Base-by-base conservation (phyloP, 148 eudicot genomes). In the Beta vulgaris region DNA sequence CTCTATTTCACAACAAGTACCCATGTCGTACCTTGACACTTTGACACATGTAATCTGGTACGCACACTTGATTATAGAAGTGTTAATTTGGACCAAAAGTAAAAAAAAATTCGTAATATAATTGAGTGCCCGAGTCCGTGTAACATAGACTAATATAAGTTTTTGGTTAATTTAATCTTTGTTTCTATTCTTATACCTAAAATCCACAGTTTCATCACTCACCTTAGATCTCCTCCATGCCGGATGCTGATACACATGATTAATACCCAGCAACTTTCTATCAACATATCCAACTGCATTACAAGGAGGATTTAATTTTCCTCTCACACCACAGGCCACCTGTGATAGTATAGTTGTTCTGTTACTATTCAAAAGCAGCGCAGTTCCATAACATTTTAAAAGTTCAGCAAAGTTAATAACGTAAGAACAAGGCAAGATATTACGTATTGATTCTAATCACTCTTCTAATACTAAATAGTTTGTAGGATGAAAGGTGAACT, bases 171-270 rank as follows among this genome's bases (percentile, higher is more conserved):
- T 59, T 2, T 29, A 59, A 26, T n/a, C 12, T 23, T 49, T 42
- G 25, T 39, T 36, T 74, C 39, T 2, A 29, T 65, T 51, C 34
- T 51, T 53, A 29, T 15, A 3, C 29, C n/a, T 34, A 11, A 28
- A 31, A n/a, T 25, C 12, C 37, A 28, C 6, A 14, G 57, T 23
- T 42, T 44, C 53, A 48, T 48, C 60, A 74, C 61, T 46, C 78
- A 84, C 98, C 86, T 91, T 90, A 69, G 91, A 91, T 87, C 95
- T 88, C 82, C 81, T 91, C 98, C 98, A 93, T 36, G 87, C 98
- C 67, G 98, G 98, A 76, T 84, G 84, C 53, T 70, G 83, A 85
- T 93, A 93, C 88, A 93, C 55, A 68, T 93, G 98, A 71, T 88
- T 88, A 60, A 90, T 82, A 25, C 98, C 98, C 36, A 87, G 84